Percentiles rank a stretch among this genome's conserved stretches.
Conservation (phyloP, 228 moss, liverwort and hornwort genomes). For the Sphagnum magellanicum region DNA sequence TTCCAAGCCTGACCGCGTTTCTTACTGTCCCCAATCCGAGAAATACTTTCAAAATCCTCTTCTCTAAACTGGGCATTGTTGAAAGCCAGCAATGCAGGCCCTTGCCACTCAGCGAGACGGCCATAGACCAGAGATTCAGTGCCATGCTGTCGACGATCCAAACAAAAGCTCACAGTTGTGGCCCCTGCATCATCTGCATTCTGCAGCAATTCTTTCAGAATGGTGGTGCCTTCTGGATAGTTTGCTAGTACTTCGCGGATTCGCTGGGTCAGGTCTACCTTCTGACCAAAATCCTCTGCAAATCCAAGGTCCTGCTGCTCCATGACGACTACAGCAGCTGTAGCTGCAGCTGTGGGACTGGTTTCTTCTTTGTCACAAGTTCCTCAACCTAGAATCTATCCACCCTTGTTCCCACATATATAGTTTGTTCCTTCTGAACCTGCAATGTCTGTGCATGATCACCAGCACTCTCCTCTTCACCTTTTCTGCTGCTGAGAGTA, state of each 20-base stretch:
- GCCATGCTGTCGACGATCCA: conserved; percentile 78
- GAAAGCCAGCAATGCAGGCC: conserved; percentile 71
- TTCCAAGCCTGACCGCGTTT: conserved; percentile 89
- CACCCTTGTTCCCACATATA: too few relatives aligned
- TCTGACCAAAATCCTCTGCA: conserved; percentile 91
- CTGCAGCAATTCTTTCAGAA: conserved; percentile 87
- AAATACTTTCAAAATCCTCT: conserved; percentile 91
- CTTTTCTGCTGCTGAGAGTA: too few relatives aligned
- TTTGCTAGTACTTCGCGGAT: conserved; percentile 79
- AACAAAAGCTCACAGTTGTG: conserved; percentile 57
- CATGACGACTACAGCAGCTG: conserved; percentile 5
- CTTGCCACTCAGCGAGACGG: conserved; percentile 76
- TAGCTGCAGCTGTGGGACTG: too few relatives aligned
- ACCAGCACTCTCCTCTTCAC: too few relatives aligned
- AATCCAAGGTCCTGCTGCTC: conserved; percentile 53
- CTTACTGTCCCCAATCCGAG: conserved; percentile 86
- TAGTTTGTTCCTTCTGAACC: too few relatives aligned
- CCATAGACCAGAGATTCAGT: conserved; percentile 61
- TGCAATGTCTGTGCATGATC: too few relatives aligned
- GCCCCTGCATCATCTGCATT: conserved; percentile 94
- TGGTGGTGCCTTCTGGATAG: conserved; percentile 88
- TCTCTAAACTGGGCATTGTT: conserved; percentile 71
- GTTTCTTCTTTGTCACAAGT: too few relatives aligned
- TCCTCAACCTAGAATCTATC: too few relatives aligned
- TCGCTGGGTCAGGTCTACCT: conserved; percentile 84